Evolutionary conservation across 129 eudicot species (phyloP).

Genomic region (Artemisia tridentata): DNA sequence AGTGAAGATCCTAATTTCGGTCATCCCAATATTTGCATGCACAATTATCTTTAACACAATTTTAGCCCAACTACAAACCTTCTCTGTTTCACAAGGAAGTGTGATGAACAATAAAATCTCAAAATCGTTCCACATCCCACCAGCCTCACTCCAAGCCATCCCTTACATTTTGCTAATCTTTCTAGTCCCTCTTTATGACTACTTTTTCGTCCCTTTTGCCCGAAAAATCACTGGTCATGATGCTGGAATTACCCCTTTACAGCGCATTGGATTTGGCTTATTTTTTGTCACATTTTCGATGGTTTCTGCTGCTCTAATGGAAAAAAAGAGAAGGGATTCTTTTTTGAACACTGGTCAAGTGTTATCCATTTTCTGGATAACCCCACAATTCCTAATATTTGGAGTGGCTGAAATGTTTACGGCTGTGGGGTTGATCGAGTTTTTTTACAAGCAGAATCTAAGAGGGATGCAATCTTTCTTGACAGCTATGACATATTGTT

Average conservation of each 20-base stretch:
- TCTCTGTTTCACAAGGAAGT: constrained; percentile 96
- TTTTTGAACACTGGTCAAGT: constrained; percentile 29
- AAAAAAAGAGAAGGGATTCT: constrained; percentile 56
- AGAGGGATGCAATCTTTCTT: constrained; percentile 85
- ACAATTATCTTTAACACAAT: constrained; percentile 89
- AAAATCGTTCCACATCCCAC: constrained; percentile 70
- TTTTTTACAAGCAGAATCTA: constrained; percentile 76
- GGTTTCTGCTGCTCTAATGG: constrained; percentile 84
- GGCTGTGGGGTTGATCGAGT: constrained; percentile 91
- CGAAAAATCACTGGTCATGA: constrained; percentile 59
- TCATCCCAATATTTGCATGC: constrained; percentile 84
- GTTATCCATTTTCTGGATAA: constrained; percentile 73
- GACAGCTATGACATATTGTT: constrained; percentile 88
- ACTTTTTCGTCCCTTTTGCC: constrained; percentile 71
- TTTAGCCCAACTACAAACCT: constrained; percentile 92
- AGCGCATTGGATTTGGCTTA: constrained; percentile 79
- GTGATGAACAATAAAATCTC: constrained; percentile 77
- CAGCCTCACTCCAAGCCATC: constrained; percentile 95
- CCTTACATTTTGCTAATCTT: constrained; percentile 82
- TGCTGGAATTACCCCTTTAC: constrained; percentile 80
- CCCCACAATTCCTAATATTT: constrained; percentile 85
- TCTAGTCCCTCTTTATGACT: constrained; percentile 80
- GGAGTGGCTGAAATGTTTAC: constrained; percentile 96
- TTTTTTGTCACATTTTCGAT: constrained; percentile 76
- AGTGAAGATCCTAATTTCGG: constrained; percentile 69